Percentiles rank a stretch among this genome's conserved stretches.
Evolutionary conservation across 1,284 basidiomycete genomes (phyloP).

Genomic region (Marasmius fiardii): DNA sequence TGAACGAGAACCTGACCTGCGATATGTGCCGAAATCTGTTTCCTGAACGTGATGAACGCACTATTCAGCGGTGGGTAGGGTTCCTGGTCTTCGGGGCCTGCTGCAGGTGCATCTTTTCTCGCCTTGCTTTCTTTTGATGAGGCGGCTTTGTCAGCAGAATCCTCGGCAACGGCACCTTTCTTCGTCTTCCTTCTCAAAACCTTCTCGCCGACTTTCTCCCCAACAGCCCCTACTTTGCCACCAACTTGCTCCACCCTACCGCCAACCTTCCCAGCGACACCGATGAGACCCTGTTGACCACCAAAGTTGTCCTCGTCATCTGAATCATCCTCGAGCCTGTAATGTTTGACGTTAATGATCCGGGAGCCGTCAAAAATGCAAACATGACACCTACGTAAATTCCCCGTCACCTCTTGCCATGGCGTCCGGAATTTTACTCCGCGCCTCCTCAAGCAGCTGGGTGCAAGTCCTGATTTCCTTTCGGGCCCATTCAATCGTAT

Average conservation of each 20-base stretch:
- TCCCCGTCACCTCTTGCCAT: not conserved
- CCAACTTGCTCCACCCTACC: not conserved
- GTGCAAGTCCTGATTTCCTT: slow-evolving; percentile 60
- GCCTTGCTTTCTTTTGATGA: slow-evolving; percentile 18
- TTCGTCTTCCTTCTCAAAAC: slow-evolving; percentile 6
- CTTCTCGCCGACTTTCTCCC: slow-evolving; percentile 4
- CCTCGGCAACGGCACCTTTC: slow-evolving; percentile 4
- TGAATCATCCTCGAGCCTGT: slow-evolving; percentile 20
- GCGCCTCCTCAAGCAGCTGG: slow-evolving; percentile 46
- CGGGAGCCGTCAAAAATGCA: not conserved
- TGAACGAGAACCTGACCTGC: slow-evolving; percentile 72
- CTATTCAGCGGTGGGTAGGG: slow-evolving; percentile 72
- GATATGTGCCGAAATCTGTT: slow-evolving; percentile 91
- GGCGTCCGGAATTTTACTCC: slow-evolving; percentile 28
- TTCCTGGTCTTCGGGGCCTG: slow-evolving; percentile 12
- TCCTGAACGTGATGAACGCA: slow-evolving; percentile 92
- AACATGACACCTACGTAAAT: not conserved
- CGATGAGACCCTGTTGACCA: slow-evolving; percentile 15
- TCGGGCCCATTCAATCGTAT: slow-evolving; percentile 90
- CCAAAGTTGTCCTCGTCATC: slow-evolving; percentile 20
- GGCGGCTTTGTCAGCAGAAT: slow-evolving; percentile 9
- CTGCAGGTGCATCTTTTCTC: not conserved
- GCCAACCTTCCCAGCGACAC: slow-evolving; percentile 21
- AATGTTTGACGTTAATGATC: not conserved
- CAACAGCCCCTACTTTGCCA: slow-evolving; percentile 10